phyloP scores from a whole-genome alignment of 768 basidiomycete genomes.

The Arthromyces matolae region DNA sequence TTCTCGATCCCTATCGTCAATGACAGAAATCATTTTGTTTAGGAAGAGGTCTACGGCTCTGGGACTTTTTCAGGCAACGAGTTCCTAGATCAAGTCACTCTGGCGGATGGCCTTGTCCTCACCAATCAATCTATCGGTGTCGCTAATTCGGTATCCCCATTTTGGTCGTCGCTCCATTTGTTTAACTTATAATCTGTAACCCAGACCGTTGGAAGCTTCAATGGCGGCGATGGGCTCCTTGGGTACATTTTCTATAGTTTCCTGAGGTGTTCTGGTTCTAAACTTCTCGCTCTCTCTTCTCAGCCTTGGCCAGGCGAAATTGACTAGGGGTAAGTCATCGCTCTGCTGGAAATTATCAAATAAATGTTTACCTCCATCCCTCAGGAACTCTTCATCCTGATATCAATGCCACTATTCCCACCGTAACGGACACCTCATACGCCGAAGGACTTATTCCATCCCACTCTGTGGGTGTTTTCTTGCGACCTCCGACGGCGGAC shows the following conservation, averaged over 20 bases:
- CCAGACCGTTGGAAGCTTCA: conserved; percentile 43
- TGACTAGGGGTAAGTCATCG: conserved; percentile 39
- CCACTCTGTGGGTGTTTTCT: too few species aligned
- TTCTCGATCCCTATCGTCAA: background rate
- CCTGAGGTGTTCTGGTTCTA: background rate
- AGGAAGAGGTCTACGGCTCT: conserved; percentile 59
- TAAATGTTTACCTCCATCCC: conserved; percentile 1
- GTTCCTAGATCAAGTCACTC: conserved; percentile 30
- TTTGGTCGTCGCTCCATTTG: conserved; percentile 34
- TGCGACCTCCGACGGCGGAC: too few species aligned
- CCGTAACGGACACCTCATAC: too few species aligned
- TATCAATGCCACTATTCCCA: conserved; percentile 34
- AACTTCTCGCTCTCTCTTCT: conserved; percentile 2
- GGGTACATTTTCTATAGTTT: conserved; percentile 35
- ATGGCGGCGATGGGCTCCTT: conserved; percentile 57
- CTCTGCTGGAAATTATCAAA: background rate
- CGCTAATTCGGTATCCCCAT: conserved; percentile 58
- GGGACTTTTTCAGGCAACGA: conserved; percentile 51
- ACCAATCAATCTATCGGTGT: conserved; percentile 56
- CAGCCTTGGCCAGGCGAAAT: conserved; percentile 56
- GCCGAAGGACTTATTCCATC: too few species aligned
- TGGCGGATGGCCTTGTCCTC: conserved; percentile 48
- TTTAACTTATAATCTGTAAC: conserved; percentile 31
- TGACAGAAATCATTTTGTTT: background rate
- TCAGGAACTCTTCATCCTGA: conserved; percentile 32